Evolutionary conservation across 495 filamentous ascomycete genomes (phyloP).

Genomic region (Xylaria longipes): DNA sequence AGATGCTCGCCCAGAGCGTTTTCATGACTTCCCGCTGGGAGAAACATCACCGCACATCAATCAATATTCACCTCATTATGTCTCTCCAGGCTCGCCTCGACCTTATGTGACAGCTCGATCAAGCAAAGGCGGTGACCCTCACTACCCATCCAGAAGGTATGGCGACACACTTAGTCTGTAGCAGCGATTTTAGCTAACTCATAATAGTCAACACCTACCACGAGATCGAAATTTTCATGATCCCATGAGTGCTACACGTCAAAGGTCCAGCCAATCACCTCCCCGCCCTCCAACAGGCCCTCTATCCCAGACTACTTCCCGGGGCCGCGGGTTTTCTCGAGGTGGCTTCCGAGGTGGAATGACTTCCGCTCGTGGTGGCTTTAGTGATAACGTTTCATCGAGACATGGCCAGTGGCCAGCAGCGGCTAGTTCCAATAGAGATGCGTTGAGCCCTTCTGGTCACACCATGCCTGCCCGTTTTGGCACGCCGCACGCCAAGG

Average conservation of each 20-base stretch:
- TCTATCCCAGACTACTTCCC: conserved; percentile 59
- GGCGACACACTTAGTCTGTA: conserved; percentile 35
- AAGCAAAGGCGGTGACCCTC: conserved; percentile 61
- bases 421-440: conserved; percentile 9
- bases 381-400: conserved; percentile 18
- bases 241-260: conserved; percentile 59
- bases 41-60: conserved; percentile 65
- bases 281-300: conserved; percentile 52
- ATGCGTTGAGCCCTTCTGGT: conserved; percentile 23
- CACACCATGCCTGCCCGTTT: conserved; percentile 38
- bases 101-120: conserved; percentile 68
- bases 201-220: conserved; percentile 62
- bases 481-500: conserved; percentile 34
- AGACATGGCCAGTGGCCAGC: conserved; percentile 19
- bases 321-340: conserved; percentile 60
- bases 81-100: conserved; percentile 71
- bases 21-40: conserved; percentile 55
- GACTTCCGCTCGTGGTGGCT: conserved; percentile 40
- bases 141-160: conserved; percentile 67
- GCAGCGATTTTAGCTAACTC: conserved; percentile 33
- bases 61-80: conserved; percentile 66
- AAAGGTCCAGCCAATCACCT: conserved; percentile 57
- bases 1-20: conserved; percentile 25
- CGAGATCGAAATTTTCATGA: conserved; percentile 59
- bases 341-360: conserved; percentile 51